Evolutionary conservation across 1,139 yeast species (phyloP).

Genomic region (Scheffersomyces quercinus): DNA sequence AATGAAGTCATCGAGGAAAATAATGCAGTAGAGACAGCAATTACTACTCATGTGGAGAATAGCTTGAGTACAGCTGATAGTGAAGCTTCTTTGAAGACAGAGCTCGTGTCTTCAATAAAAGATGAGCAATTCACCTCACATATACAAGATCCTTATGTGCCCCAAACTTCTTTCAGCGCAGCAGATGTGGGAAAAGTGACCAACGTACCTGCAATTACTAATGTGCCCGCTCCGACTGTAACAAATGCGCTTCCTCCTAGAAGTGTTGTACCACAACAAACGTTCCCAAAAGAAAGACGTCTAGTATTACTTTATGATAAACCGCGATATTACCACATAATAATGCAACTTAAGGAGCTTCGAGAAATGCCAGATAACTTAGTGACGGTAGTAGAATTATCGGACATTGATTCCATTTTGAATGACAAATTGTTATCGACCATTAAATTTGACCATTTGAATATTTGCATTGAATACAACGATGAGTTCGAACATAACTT

Average conservation of each 20-base stretch:
- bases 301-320: slow-evolving; percentile 34
- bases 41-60: too few species aligned
- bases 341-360: slow-evolving; percentile 27
- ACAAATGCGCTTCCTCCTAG: neutral
- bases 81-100: neutral
- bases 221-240: too few species aligned
- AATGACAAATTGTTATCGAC: slow-evolving; percentile 10
- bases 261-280: neutral
- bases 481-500: slow-evolving; percentile 29
- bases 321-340: slow-evolving; percentile 32
- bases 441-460: slow-evolving; percentile 25
- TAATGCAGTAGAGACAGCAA: neutral
- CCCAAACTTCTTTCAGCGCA: too few species aligned
- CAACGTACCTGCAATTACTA: too few species aligned
- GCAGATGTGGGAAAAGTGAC: too few species aligned
- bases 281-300: slow-evolving; percentile 17
- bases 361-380: slow-evolving; percentile 20
- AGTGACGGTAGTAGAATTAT: slow-evolving; percentile 23
- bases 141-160: too few species aligned
- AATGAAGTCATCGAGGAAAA: neutral
- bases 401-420: slow-evolving; percentile 14
- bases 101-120: too few species aligned
- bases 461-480: slow-evolving; percentile 38
- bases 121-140: neutral
- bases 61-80: neutral